Evolutionary conservation across 306 rosid genomes (phyloP).

Genomic region (Cajanus cajan): DNA sequence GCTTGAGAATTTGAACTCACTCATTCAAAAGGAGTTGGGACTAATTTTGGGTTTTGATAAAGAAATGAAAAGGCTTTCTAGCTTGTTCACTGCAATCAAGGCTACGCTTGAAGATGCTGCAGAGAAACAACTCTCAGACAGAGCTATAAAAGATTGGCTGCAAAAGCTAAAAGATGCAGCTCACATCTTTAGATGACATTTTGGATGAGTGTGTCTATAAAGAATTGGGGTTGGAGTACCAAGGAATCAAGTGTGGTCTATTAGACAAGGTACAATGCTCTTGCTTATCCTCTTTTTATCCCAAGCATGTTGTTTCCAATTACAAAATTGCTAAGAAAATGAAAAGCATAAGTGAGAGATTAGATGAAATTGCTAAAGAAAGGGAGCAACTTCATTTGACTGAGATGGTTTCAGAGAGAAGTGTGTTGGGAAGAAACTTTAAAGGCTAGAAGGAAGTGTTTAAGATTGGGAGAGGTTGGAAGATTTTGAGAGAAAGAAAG

Average conservation of each 20-base stretch:
- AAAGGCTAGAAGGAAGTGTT: no score
- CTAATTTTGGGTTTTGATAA: neutral
- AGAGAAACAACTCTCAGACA: slow-evolving; percentile 16
- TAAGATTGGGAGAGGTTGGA: no score
- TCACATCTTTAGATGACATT: slow-evolving; percentile 14
- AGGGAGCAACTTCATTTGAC: no score
- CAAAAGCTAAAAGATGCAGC: slow-evolving; percentile 18
- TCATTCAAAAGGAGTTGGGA: neutral
- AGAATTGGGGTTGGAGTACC: neutral
- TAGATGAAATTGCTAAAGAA: no score
- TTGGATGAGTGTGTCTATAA: slow-evolving; percentile 23
- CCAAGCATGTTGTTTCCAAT: neutral
- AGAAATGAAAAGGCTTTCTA: slow-evolving; percentile 1
- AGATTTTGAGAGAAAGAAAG: no score
- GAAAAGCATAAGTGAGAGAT: neutral
- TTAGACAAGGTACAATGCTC: neutral
- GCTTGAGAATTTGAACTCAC: slow-evolving; percentile 5
- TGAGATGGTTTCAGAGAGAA: no score
- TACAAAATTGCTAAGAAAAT: neutral
- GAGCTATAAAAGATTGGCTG: slow-evolving; percentile 13
- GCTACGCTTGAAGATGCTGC: slow-evolving; percentile 37
- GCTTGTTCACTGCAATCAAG: slow-evolving; percentile 3
- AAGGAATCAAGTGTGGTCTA: neutral
- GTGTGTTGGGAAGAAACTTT: no score
- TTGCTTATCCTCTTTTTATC: slow-evolving; percentile 16